These are phyloP conservation scores for Psophocarpus tetragonolobus DNA, from an alignment of 306 rosid genomes.

Conservation along the genomic window DNA sequence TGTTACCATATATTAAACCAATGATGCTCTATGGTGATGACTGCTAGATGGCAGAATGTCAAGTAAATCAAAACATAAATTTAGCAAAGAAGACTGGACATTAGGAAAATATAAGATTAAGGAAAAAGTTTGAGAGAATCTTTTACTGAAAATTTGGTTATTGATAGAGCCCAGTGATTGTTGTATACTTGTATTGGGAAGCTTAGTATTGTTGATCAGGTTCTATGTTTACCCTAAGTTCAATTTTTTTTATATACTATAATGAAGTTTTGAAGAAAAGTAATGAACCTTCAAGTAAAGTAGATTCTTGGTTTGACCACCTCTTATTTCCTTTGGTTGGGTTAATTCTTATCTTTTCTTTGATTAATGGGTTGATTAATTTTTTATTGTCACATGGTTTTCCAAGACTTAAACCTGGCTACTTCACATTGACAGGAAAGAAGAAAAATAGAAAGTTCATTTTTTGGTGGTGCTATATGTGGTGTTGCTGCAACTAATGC, in stretches of 20 bases:
- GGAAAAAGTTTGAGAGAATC: neutral
- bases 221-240: neutral
- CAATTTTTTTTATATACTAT: too few species aligned
- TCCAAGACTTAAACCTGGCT: slow-evolving; percentile 24
- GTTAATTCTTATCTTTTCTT: slow-evolving; percentile 8
- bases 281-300: slow-evolving; percentile 5
- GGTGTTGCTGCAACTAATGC: slow-evolving; percentile 99
- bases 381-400: slow-evolving; percentile 32
- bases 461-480: slow-evolving; percentile 82
- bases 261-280: neutral
- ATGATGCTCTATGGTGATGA: too few species aligned
- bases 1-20: too few species aligned
- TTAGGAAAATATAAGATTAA: neutral
- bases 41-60: too few species aligned
- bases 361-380: neutral
- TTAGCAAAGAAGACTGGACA: neutral
- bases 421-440: slow-evolving; percentile 62
- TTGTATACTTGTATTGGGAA: neutral
- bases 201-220: neutral
- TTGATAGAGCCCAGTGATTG: neutral
- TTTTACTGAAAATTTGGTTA: neutral
- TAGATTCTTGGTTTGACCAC: slow-evolving; percentile 3
- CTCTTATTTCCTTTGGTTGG: slow-evolving; percentile 2
- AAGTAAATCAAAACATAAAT: neutral
- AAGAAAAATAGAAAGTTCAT: slow-evolving; percentile 82